Conservation (phyloP, 2,329 filamentous ascomycete genomes). For the Hypoxylon sp. region DNA sequence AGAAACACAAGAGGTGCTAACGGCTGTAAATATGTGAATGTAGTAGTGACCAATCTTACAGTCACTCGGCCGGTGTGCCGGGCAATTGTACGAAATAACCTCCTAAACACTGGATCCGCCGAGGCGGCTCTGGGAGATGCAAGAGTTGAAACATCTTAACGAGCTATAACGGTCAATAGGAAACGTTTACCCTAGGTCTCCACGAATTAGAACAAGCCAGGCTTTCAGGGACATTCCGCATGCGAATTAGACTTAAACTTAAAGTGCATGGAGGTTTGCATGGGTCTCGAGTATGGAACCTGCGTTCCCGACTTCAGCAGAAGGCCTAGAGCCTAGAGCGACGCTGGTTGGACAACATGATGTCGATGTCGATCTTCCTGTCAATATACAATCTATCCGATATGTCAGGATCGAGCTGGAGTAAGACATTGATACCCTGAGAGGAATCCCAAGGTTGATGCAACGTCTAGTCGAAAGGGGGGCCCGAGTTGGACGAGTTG, state of each 20-base stretch:
- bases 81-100: constrained; percentile 2
- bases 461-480: neutral
- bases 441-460: constrained; percentile 16
- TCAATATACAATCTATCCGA: constrained; percentile 24
- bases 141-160: constrained; percentile 18
- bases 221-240: constrained; percentile 10
- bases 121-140: constrained; percentile 6
- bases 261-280: constrained; percentile 1
- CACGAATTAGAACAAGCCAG: constrained; percentile 1
- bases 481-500: constrained; percentile 1
- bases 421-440: constrained; percentile 21
- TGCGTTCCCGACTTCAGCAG: constrained; percentile 11
- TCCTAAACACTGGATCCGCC: constrained; percentile 15
- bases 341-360: constrained; percentile 28
- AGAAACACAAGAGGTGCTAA: constrained; percentile 10
- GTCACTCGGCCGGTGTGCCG: neutral
- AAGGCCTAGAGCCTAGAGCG: constrained; percentile 8
- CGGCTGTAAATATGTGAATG: constrained; percentile 14
- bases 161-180: constrained; percentile 16
- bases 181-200: constrained; percentile 10
- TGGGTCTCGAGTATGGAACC: constrained; percentile 24
- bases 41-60: neutral
- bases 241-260: constrained; percentile 3
- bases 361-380: constrained; percentile 6
- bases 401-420: constrained; percentile 18